These are phyloP conservation scores for Dipteronia dyeriana DNA, from an alignment of 345 rosid species.

Conservation along the genomic window DNA sequence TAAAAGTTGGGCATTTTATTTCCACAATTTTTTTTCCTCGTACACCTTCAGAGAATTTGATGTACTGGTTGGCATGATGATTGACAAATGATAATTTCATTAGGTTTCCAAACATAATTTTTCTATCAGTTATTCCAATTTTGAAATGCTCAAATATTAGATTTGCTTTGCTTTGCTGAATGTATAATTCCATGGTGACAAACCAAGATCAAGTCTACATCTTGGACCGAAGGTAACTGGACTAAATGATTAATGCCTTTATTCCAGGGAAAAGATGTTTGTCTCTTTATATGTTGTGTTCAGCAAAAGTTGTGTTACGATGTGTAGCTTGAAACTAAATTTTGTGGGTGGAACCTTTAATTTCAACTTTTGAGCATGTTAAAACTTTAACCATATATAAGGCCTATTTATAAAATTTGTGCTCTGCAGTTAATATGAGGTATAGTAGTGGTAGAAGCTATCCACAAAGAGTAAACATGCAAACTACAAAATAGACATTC, in stretches of 20 bases:
- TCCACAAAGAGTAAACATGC: background rate
- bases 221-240: constrained; percentile 1
- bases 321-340: background rate
- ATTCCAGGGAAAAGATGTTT: background rate
- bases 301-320: background rate
- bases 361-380: background rate
- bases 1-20: background rate
- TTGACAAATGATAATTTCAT: background rate
- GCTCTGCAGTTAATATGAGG: background rate
- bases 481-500: background rate
- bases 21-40: background rate
- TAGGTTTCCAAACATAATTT: background rate
- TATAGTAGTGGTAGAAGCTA: background rate
- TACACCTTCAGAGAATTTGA: background rate
- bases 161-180: background rate
- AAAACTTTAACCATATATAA: background rate
- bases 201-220: background rate
- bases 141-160: background rate
- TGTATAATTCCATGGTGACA: background rate
- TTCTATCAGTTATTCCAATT: background rate
- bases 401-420: constrained; percentile 4
- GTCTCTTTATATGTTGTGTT: background rate
- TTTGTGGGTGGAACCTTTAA: background rate
- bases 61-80: background rate
- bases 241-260: background rate